Conservation (phyloP, 1,284 basidiomycete species). For the Moniliophthora roreri region DNA sequence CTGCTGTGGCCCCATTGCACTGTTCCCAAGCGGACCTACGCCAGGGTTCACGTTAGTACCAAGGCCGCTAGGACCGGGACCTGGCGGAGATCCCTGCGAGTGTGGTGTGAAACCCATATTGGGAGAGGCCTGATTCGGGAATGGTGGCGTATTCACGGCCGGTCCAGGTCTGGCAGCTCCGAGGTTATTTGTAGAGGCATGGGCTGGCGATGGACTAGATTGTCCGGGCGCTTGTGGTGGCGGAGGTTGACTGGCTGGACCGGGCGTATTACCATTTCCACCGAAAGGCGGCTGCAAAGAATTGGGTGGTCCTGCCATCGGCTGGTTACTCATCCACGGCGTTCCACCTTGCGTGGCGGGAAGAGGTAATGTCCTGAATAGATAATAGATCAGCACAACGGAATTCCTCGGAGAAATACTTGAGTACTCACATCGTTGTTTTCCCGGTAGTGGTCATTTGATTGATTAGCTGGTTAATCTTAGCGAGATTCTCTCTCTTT, state of each 20-base stretch:
- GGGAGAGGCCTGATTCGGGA: conserved; percentile 3
- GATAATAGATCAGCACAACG: background rate
- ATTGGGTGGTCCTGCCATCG: background rate
- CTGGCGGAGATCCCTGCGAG: background rate
- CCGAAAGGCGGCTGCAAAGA: background rate
- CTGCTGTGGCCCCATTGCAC: no score
- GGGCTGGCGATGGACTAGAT: conserved; percentile 1
- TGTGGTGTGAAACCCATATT: conserved; percentile 2
- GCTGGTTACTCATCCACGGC: background rate
- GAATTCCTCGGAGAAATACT: background rate
- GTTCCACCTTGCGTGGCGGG: background rate
- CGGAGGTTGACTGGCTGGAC: background rate
- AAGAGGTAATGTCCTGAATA: background rate
- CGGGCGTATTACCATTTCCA: background rate
- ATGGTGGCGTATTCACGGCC: background rate
- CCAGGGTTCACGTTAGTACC: conserved; percentile 3
- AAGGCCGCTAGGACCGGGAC: background rate
- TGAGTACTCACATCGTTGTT: background rate
- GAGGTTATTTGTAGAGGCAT: background rate
- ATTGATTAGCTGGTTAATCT: background rate
- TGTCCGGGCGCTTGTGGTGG: background rate
- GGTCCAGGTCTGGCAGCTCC: no score
- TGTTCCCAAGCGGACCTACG: no score
- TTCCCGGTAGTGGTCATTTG: background rate
- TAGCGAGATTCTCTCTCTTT: background rate